phyloP scores from a whole-genome alignment of 2,329 filamentous ascomycete species.

The Colletotrichum trifolii region DNA sequence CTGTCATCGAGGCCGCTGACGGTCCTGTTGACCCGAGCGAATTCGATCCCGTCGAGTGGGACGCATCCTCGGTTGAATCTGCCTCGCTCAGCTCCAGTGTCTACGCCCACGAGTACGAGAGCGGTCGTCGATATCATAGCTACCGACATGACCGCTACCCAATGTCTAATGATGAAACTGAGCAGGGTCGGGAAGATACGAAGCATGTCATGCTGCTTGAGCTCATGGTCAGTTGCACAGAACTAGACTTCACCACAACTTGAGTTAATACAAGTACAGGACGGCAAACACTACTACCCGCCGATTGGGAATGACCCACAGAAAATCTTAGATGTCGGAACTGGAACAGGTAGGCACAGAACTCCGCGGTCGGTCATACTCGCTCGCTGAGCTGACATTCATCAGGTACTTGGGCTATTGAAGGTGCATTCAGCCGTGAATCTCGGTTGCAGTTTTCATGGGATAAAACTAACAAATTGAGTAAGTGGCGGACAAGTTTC shows the following conservation, averaged over 20 bases:
- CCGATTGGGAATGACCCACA: conserved; percentile 53
- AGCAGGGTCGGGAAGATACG: conserved; percentile 58
- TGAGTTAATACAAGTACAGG: conserved; percentile 36
- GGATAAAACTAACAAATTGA: not conserved
- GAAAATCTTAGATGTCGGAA: conserved; percentile 60
- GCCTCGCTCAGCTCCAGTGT: conserved; percentile 49
- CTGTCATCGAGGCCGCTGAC: conserved; percentile 1
- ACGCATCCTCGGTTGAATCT: conserved; percentile 43
- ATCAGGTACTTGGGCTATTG: conserved; percentile 64
- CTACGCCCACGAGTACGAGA: conserved; percentile 53
- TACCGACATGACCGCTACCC: conserved; percentile 58
- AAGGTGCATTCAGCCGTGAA: conserved; percentile 46
- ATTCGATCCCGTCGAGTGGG: conserved; percentile 36
- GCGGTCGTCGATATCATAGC: conserved; percentile 55
- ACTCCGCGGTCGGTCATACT: not conserved
- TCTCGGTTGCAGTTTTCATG: no score
- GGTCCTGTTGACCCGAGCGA: conserved; percentile 22
- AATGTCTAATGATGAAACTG: conserved; percentile 57
- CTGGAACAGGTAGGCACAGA: conserved; percentile 54
- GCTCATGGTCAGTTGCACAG: conserved; percentile 45
- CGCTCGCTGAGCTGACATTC: not conserved
- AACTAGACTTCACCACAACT: not conserved
- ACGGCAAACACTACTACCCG: conserved; percentile 52
- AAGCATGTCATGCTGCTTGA: conserved; percentile 59
- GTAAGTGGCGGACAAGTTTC: conserved; percentile 59